phyloP scores from a whole-genome alignment of 331 rosid species.

The Quercus phellos region DNA sequence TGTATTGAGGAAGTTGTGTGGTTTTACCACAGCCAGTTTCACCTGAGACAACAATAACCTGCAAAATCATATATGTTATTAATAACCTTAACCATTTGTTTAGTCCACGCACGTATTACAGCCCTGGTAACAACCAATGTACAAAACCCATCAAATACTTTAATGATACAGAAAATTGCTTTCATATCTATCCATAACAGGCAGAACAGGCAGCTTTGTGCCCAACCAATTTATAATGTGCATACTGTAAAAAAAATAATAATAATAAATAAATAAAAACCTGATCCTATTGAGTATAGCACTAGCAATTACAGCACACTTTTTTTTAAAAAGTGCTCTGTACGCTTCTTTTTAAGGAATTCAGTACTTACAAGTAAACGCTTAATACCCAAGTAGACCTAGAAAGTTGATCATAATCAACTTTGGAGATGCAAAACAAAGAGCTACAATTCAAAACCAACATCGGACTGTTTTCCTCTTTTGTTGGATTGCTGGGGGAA shows the following conservation, averaged over 20 bases:
- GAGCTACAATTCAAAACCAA: no score
- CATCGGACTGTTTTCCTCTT: no score
- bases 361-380: neutral
- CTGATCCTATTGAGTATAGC: no score
- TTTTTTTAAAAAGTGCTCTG: no score
- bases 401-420: neutral
- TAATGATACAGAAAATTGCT: neutral
- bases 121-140: neutral
- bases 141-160: neutral
- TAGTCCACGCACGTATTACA: neutral
- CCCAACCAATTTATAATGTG: neutral
- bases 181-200: neutral
- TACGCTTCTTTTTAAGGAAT: neutral
- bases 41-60: conserved; percentile 87
- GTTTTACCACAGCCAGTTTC: conserved; percentile 99
- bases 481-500: no score
- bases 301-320: no score
- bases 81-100: neutral
- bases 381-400: neutral
- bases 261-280: neutral
- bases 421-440: no score
- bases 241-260: neutral
- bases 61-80: conserved; percentile 13
- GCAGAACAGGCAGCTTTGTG: neutral
- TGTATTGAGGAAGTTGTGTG: conserved; percentile 93